Conservation (phyloP, 129 eudicot species). For the Flaveria robusta region DNA sequence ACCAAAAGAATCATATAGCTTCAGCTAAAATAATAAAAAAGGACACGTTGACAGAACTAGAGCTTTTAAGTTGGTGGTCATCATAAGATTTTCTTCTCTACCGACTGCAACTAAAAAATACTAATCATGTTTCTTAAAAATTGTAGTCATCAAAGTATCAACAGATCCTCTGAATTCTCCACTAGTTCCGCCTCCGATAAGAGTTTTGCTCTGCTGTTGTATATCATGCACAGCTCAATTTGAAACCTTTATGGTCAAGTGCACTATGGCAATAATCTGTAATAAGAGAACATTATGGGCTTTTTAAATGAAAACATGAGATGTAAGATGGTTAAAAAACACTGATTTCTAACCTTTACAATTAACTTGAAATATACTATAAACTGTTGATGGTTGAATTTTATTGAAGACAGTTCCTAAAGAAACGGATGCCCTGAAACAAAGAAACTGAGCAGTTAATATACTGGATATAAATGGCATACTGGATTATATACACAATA, state of each 20-base stretch:
- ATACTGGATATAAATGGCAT: background rate
- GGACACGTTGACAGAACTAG: too few relatives aligned
- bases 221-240: background rate
- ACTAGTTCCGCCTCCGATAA: background rate
- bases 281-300: background rate
- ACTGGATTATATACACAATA: background rate
- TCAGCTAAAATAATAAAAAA: background rate
- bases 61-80: too few relatives aligned
- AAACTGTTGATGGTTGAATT: background rate
- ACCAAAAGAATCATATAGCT: background rate
- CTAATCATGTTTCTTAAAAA: too few relatives aligned
- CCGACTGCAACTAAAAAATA: too few relatives aligned
- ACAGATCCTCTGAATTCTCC: too few relatives aligned
- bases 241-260: constrained; percentile 11
- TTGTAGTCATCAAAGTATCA: too few relatives aligned
- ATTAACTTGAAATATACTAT: background rate
- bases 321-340: background rate
- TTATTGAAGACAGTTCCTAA: constrained; percentile 69
- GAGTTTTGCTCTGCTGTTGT: constrained; percentile 21
- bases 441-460: constrained; percentile 9
- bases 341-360: constrained; percentile 33
- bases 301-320: constrained; percentile 4
- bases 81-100: too few relatives aligned
- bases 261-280: constrained; percentile 15
- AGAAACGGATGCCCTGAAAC: constrained; percentile 77